A percentile compares a stretch with the other conserved stretches of the same genome.
Conservation (phyloP, 257 asterid species). For the Solanum medicagineum region DNA sequence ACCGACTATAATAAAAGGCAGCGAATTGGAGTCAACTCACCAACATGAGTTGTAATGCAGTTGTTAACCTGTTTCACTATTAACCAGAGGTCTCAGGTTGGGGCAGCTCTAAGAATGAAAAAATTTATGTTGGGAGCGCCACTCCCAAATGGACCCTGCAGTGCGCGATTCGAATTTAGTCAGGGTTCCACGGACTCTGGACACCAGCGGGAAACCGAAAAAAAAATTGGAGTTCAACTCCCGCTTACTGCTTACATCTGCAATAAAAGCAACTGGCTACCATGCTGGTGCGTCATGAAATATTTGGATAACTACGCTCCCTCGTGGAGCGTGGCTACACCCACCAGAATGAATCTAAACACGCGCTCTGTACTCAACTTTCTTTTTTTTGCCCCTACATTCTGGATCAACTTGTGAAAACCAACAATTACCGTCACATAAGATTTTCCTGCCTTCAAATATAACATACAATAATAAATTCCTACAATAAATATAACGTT, state of each 20-base stretch:
- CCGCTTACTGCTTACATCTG: too few species aligned
- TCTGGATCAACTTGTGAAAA: not conserved
- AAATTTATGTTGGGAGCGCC: too few species aligned
- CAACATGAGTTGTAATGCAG: too few species aligned
- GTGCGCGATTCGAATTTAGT: too few species aligned
- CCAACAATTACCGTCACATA: not conserved
- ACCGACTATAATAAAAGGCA: too few species aligned
- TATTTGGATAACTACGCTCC: not conserved
- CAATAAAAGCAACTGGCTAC: not conserved
- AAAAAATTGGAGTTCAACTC: too few species aligned
- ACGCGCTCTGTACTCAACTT: not conserved
- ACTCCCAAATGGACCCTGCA: accelerated
- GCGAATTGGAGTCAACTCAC: too few species aligned
- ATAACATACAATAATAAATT: not conserved
- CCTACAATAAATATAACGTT: not conserved
- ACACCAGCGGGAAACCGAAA: too few species aligned
- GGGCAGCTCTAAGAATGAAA: too few species aligned
- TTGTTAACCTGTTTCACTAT: too few species aligned
- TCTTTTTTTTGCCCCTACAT: not conserved
- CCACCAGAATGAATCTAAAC: not conserved
- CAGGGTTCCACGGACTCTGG: too few species aligned
- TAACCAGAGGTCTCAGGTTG: too few species aligned
- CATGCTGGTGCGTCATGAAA: not conserved
- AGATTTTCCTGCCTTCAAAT: not conserved
- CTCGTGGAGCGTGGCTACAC: not conserved